Evolutionary conservation across 2,329 filamentous ascomycete genomes (phyloP), one percentile per base, ranked within the genome.

Genomic region (Penicillium sp.): DNA sequence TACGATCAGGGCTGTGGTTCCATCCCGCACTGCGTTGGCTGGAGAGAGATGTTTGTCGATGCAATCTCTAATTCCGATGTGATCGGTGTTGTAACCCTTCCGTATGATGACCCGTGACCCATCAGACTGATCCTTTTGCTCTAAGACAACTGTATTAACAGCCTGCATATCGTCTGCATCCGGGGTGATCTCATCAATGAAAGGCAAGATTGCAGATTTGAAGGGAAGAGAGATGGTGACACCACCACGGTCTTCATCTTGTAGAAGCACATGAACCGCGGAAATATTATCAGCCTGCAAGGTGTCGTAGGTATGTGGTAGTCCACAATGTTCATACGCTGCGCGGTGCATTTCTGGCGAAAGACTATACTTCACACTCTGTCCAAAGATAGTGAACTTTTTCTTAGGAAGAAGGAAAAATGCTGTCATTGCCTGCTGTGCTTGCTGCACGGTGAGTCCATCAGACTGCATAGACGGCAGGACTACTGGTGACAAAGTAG

Each of bases 291-390:
- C 42, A 11, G 51, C 52, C 42, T 59, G 49, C 7, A 57, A 29
- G 9, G 49, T 50, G 11, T 56, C 27, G 31, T 65, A 70, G 3
- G 37, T 19, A 55, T 71, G 61, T 11, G 67, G 66, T 46, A 71
- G 50, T 7, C 68, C 68, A 37, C 61, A 48, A 65, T 70, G 19
- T 60, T 66, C 8, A 63, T 59, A 49, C 65, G 67, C 49, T 70
- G 68, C 64, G 70, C 68, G 24, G 59, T 71, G 68, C 64, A 71
- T 69, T 24, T 59, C 58, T 37, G 68, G 68, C 2, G 67, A 70
- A 9, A 66, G 49, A 55, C 61, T 70, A 39, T 65, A 49, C 16
- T 58, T 54, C 1, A 70, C 58, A 33, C 49, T 61, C 35, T 64
- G 52, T 6, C 68, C 68, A 45, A 70, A 58, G 4, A 71, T 62